These are phyloP conservation scores for Gentiana macrophylla DNA, from an alignment of 257 asterid genomes.

Conservation along the genomic window DNA sequence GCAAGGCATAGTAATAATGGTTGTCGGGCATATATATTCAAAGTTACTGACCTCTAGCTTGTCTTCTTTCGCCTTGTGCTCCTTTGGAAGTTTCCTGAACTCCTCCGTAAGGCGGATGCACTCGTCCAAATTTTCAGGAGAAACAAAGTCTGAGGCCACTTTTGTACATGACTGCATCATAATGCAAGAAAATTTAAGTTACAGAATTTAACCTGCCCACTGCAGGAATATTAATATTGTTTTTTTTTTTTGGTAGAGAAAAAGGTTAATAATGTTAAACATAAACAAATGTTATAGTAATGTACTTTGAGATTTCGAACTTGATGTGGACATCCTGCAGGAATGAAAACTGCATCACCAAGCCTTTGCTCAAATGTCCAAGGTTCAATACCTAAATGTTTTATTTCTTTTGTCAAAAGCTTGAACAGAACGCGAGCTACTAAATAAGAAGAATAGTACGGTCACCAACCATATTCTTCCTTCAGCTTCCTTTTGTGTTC, in stretches of 20 bases:
- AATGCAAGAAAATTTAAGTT: background rate
- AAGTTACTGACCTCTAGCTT: slow-evolving; percentile 66
- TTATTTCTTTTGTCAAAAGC: background rate
- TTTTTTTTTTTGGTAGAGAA: background rate
- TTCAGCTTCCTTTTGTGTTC: slow-evolving; percentile 68
- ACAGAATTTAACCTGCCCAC: too few relatives aligned
- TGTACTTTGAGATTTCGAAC: slow-evolving; percentile 87
- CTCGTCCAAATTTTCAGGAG: slow-evolving; percentile 81
- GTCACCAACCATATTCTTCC: slow-evolving; percentile 57
- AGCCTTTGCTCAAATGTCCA: slow-evolving; percentile 89
- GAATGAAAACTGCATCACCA: slow-evolving; percentile 93
- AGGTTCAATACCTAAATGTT: slow-evolving; percentile 63
- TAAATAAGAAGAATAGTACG: background rate
- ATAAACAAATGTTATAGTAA: background rate
- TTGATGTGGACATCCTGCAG: slow-evolving; percentile 99
- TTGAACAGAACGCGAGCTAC: slow-evolving; percentile 4
- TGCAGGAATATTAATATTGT: too few relatives aligned
- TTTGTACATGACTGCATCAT: slow-evolving; percentile 86
- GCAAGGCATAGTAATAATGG: background rate
- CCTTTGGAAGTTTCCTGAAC: slow-evolving; percentile 73
- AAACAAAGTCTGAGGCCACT: slow-evolving; percentile 88
- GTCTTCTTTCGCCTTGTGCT: slow-evolving; percentile 90
- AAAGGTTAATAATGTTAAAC: background rate
- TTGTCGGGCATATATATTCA: background rate
- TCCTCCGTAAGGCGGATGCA: slow-evolving; percentile 72